Percentiles rank a stretch among this genome's conserved stretches.
phyloP scores from a whole-genome alignment of 148 eudicot species.

The Rhododendron vialii region DNA sequence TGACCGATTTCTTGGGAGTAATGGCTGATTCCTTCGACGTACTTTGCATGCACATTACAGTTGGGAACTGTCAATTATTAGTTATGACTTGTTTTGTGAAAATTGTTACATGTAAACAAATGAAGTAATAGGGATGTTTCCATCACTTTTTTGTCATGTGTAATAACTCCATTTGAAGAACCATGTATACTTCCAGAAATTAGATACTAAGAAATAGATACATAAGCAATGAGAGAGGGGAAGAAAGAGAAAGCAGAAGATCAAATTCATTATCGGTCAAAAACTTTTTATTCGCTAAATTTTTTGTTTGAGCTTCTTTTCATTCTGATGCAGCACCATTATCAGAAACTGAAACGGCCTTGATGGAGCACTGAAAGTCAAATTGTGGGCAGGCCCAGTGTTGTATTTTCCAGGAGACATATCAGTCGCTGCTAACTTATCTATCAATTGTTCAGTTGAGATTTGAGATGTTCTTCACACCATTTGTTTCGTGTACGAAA shows the following conservation, averaged over 20 bases:
- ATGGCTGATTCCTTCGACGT: neutral
- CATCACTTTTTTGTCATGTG: neutral
- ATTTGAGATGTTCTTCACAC: slow-evolving; percentile 3
- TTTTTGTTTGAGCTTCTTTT: neutral
- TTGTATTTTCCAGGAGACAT: slow-evolving; percentile 7
- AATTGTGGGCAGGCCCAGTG: neutral
- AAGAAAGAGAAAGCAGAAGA: neutral
- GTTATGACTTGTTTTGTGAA: neutral
- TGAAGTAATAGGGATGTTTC: neutral
- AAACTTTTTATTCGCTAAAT: neutral
- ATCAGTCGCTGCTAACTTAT: neutral
- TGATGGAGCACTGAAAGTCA: slow-evolving; percentile 65
- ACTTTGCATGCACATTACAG: neutral
- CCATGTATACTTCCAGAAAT: neutral
- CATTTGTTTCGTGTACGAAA: neutral
- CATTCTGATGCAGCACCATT: slow-evolving; percentile 73
- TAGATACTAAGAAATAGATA: neutral
- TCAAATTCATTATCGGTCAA: neutral
- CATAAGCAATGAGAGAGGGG: neutral
- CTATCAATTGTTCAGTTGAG: neutral
- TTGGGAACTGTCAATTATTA: neutral
- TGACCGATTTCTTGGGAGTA: neutral
- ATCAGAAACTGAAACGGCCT: slow-evolving; percentile 86
- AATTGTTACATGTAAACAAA: neutral
- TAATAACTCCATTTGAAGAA: neutral